Base-by-base conservation (phyloP, 257 asterid species). In the Solanum sitiens region DNA sequence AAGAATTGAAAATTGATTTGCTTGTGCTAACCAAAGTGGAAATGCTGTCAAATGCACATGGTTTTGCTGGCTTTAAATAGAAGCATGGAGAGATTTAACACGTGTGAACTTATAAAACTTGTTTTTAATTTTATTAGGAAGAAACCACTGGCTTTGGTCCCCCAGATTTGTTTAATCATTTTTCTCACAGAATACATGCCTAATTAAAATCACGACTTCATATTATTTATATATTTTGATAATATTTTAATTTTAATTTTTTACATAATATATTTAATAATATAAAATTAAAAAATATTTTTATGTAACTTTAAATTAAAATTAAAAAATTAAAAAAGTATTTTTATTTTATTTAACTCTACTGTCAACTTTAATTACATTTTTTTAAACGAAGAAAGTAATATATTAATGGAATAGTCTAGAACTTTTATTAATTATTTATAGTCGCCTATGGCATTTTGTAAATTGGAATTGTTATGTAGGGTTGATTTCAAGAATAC, bases 191-290 rank as follows among this genome's bases (percentile, higher is more conserved):
- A 79, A 27, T 45, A 79, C 59, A 5, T 79, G 85, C 67, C 83
- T 21, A 40, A 75, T 33, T n/a, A 71, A 16, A 32, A 32, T 35
- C 56, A 21, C 7, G 6, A 33, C 27, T 39, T 74, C 5, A 33
- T 18, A 27, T 27, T 27, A 27, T 27, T 27, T 27, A 35, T 35
- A 5, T 5, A 35, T 56, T 56, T 7, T 18, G 0, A 0, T 0
- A 56, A 20, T 56, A 56, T 7, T 20, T 56, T 53, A 16, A 6
- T 53, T 56, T 59, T 2, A 3, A 59, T 0, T 20, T 44, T 59
- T 20, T 3, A 20, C 23, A 0, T 53, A 0, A 2, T 1, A 18
- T 53, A 0, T 56, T 56, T 56, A 56, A 8, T 0, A 1, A 1
- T 1, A 59, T 20, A 20, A 18, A 1, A 59, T 20, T 18, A 20